Percentiles rank a stretch among this genome's conserved stretches.
Conservation (phyloP, 1,284 basidiomycete species). For the Blastosporella zonata region DNA sequence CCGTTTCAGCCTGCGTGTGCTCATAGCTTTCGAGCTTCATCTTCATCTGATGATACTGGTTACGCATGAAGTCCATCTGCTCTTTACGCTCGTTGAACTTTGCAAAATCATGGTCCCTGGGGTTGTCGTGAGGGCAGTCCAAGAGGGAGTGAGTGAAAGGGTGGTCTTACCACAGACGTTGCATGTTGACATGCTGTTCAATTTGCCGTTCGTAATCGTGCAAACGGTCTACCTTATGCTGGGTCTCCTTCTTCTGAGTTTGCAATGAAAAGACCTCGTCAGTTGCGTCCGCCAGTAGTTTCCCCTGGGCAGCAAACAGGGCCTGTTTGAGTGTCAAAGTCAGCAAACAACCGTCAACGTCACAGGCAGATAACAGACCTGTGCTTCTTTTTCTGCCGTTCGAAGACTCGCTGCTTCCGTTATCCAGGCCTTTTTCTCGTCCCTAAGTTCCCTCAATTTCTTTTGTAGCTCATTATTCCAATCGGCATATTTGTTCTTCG, state of each 20-base stretch:
- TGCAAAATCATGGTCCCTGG: slow-evolving; percentile 70
- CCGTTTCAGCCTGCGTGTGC: slow-evolving; percentile 45
- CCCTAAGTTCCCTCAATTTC: slow-evolving; percentile 61
- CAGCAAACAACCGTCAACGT: not conserved
- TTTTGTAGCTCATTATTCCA: slow-evolving; percentile 71
- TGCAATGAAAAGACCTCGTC: slow-evolving; percentile 58
- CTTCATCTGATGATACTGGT: slow-evolving; percentile 61
- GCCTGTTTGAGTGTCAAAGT: slow-evolving; percentile 42
- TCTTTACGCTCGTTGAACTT: slow-evolving; percentile 64
- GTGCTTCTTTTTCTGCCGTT: slow-evolving; percentile 61
- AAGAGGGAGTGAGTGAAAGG: not conserved
- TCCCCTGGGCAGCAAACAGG: slow-evolving; percentile 63
- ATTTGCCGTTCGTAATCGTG: slow-evolving; percentile 73
- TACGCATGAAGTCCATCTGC: slow-evolving; percentile 52
- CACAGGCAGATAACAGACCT: slow-evolving; percentile 37
- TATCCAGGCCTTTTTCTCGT: slow-evolving; percentile 67
- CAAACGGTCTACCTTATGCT: slow-evolving; percentile 70
- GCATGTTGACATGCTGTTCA: slow-evolving; percentile 66
- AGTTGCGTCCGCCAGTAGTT: slow-evolving; percentile 59
- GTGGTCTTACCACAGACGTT: slow-evolving; percentile 61
- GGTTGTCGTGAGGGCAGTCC: not conserved
- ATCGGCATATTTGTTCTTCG: slow-evolving; percentile 67
- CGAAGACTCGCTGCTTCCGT: slow-evolving; percentile 59
- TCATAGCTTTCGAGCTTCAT: slow-evolving; percentile 57
- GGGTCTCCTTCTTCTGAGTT: slow-evolving; percentile 65